These are phyloP conservation scores for Corylus avellana DNA, from an alignment of 306 rosid species.

Conservation along the genomic window DNA sequence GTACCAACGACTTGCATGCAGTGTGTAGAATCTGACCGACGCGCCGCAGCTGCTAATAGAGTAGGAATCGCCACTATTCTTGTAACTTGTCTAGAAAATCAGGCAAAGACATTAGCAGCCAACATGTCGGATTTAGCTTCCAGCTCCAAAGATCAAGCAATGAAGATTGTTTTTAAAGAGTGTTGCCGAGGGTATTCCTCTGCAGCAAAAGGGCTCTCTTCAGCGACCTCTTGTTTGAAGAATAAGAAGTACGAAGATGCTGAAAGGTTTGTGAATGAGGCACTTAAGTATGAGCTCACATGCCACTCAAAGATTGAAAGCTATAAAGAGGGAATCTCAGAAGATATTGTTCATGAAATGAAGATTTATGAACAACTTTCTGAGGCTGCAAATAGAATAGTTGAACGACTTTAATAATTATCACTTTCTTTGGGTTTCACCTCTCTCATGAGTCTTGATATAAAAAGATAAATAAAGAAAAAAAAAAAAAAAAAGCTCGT, in stretches of 20 bases:
- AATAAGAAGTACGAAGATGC: not conserved
- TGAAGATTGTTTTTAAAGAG: not conserved
- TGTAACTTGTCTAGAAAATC: slow-evolving; percentile 11
- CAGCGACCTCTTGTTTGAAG: slow-evolving; percentile 1
- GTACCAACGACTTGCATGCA: slow-evolving; percentile 19
- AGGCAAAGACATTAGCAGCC: slow-evolving; percentile 7
- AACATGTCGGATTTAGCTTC: slow-evolving; percentile 20
- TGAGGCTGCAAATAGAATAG: slow-evolving; percentile 17
- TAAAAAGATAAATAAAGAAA: not conserved
- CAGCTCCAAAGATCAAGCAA: not conserved
- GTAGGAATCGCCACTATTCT: slow-evolving; percentile 12
- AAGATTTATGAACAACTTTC: slow-evolving; percentile 26
- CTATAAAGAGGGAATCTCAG: not conserved
- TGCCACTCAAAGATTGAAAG: not conserved
- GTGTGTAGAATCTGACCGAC: slow-evolving; percentile 15
- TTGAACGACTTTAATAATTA: slow-evolving; percentile 12
- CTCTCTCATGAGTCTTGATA: not conserved
- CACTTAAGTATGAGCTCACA: not conserved
- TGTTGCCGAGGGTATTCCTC: slow-evolving; percentile 5
- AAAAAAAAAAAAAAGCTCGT: too few species aligned
- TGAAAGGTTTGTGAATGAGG: not conserved
- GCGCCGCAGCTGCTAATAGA: not conserved
- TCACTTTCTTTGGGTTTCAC: not conserved
- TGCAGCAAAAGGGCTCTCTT: slow-evolving; percentile 4
- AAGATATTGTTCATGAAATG: not conserved